phyloP scores from a whole-genome alignment of 257 asterid genomes.

The Knoxia roxburghii region DNA sequence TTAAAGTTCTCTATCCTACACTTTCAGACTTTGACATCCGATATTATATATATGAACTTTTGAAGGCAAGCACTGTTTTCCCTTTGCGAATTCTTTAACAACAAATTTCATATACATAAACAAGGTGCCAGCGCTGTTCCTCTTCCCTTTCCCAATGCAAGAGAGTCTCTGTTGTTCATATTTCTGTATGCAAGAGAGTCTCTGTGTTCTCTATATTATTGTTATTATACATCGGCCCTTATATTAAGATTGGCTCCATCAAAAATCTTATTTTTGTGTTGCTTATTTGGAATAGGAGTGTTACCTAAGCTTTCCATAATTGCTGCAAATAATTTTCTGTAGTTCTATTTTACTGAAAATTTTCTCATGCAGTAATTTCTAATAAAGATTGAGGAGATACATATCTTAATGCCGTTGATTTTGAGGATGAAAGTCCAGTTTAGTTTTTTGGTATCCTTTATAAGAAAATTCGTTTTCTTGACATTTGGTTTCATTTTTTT shows the following conservation, averaged over 20 bases:
- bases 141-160: too few species aligned
- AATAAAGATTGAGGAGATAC: not conserved
- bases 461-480: not conserved
- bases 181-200: too few species aligned
- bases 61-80: conserved; percentile 42
- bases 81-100: not conserved
- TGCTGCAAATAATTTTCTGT: not conserved
- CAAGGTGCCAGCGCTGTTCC: not conserved
- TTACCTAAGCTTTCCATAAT: not conserved
- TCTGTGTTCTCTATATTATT: too few species aligned
- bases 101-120: not conserved
- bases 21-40: conserved; percentile 76
- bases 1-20: conserved; percentile 84
- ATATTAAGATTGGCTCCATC: not conserved
- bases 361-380: not conserved
- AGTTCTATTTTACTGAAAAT: not conserved
- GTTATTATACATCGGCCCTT: too few species aligned
- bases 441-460: not conserved
- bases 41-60: conserved; percentile 77
- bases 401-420: not conserved
- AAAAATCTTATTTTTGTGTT: not conserved
- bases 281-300: not conserved
- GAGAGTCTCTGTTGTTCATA: too few species aligned
- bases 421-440: not conserved
- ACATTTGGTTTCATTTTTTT: not conserved